Conservation (phyloP, 2,329 filamentous ascomycete species). For the Rutstroemia sydowiana region DNA sequence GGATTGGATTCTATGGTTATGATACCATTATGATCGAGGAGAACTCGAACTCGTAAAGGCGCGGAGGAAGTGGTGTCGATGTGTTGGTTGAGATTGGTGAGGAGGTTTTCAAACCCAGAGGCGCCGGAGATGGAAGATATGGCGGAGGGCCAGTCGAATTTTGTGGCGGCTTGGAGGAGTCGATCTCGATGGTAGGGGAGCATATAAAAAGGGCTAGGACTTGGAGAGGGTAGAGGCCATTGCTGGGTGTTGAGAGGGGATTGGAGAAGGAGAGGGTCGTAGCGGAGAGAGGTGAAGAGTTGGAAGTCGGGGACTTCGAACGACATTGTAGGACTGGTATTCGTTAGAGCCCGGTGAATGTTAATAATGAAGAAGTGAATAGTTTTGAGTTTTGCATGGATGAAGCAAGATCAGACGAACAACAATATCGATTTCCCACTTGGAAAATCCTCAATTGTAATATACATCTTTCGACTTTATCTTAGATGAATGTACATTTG, state of each 20-base stretch:
- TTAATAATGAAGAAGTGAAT: no score
- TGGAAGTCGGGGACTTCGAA: constrained; percentile 39
- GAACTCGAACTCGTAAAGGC: constrained; percentile 46
- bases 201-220: constrained; percentile 65
- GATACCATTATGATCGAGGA: constrained; percentile 43
- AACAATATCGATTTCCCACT: no score
- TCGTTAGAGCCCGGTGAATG: no score
- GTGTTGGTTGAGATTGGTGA: constrained; percentile 31
- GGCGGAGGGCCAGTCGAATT: constrained; percentile 49
- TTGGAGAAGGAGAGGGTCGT: constrained; percentile 50
- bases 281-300: constrained; percentile 66
- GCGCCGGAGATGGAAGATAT: constrained; percentile 39
- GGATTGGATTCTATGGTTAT: constrained; percentile 37
- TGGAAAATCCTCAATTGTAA: no score
- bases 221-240: constrained; percentile 37
- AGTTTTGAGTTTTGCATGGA: no score
- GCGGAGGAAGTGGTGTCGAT: constrained; percentile 25
- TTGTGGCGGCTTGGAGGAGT: constrained; percentile 54
- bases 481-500: no score
- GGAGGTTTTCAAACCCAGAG: constrained; percentile 38
- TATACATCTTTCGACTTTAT: no score
- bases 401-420: no score
- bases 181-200: constrained; percentile 71
- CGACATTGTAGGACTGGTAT: background rate
- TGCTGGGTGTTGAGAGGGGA: constrained; percentile 20